Percentiles rank a stretch among this genome's conserved stretches.
Evolutionary conservation across 345 rosid species (phyloP).

Genomic region (Hibiscus trionum): DNA sequence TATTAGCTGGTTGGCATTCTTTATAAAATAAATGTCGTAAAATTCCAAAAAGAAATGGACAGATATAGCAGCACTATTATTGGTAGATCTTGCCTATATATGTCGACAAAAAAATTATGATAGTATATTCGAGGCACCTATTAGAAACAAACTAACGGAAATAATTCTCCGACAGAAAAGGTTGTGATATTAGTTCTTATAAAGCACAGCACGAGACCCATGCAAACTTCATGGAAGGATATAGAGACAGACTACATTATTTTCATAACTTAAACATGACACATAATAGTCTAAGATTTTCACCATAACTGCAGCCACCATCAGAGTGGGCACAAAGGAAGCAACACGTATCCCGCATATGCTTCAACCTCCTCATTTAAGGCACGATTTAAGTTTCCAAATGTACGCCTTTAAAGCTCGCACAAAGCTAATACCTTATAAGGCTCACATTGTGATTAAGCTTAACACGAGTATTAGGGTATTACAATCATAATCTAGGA

Average conservation of each 20-base stretch:
- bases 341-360: neutral
- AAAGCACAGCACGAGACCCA: neutral
- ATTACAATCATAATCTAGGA: neutral
- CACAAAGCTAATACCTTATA: neutral
- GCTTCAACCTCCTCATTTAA: neutral
- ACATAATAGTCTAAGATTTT: neutral
- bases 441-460: neutral
- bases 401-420: neutral
- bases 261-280: neutral
- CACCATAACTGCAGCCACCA: neutral
- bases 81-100: neutral
- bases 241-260: neutral
- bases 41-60: neutral
- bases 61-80: neutral
- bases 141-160: neutral
- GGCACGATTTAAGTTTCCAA: neutral
- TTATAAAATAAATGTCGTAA: neutral
- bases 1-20: constrained; percentile 2
- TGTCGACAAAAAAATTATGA: neutral
- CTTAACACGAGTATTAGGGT: neutral
- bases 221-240: neutral
- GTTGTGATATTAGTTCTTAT: neutral
- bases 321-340: neutral
- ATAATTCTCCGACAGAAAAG: neutral
- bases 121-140: too few species aligned